Evolutionary conservation across 345 rosid species (phyloP), one percentile per base, ranked within the genome.

Genomic region (Mangifera indica): DNA sequence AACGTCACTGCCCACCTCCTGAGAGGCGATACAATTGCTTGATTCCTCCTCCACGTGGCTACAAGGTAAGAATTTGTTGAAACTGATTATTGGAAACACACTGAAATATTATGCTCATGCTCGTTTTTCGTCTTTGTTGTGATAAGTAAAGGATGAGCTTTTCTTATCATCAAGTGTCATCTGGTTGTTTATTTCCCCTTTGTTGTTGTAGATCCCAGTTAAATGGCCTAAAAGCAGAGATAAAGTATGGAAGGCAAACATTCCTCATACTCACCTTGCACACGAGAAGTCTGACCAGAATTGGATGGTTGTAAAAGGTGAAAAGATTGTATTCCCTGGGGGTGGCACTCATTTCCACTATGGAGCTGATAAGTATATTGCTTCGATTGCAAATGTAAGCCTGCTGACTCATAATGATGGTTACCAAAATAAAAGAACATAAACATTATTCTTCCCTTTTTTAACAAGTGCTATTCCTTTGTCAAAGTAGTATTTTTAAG

Each of bases 191-290:
- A n/a, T 32, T 64, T 11, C 60, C 54, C 44, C 32, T 29, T 29
- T 29, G 32, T 1, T 67, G 20, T 20, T 74, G 7, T 82, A 94
- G 99, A 80, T 95, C 81, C 99, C 99, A 66, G 83, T 95, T 54
- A 95, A 92, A 89, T 95, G 99, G 98, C 99, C 99, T 11, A 90
- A 86, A 77, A 95, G 99, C 79, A 85, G 99, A 86, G 99, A 95
- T 83, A 96, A 91, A 79, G 99, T 93, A 10, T 95, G 99, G 99
- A 87, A 95, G 81, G 99, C 84, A 3, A 95, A 95, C 82, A 95
- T 95, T 78, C 99, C 99, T 76, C 99, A 95, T 76, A 95, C 97
- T 64, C 99, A 93, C 84, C 97, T 95, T 78, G 99, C 99, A 63
- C 87, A 84, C 65, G 98, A 95, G 73, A 95, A 95, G 80, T 95